A percentile compares a stretch with the other conserved stretches of the same genome.
phyloP scores from a whole-genome alignment of 2,329 filamentous ascomycete species.

The Cladophialophora psammophila region DNA sequence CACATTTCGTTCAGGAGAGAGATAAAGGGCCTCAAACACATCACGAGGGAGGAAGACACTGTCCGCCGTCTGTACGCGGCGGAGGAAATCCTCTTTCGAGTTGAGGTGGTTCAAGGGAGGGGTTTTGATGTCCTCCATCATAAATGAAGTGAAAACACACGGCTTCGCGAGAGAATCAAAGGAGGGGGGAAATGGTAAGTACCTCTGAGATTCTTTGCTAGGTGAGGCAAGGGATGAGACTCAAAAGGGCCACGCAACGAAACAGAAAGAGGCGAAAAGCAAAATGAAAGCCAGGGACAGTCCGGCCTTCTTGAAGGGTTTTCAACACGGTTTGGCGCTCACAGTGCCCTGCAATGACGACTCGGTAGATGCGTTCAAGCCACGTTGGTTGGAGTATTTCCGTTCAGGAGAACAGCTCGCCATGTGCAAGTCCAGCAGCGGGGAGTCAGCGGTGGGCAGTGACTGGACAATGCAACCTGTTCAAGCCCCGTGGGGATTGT shows the following conservation, averaged over 20 bases:
- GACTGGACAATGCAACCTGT: background rate
- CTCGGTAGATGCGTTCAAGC: background rate
- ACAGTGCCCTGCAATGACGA: background rate
- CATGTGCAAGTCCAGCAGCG: background rate
- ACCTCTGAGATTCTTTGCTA: background rate
- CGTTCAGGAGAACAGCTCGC: background rate
- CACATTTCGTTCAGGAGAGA: conserved; percentile 41
- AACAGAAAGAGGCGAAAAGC: background rate
- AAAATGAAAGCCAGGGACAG: background rate
- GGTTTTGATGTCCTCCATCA: conserved; percentile 18
- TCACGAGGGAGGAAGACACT: conserved; percentile 34
- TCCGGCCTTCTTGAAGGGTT: background rate
- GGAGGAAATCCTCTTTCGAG: conserved; percentile 25
- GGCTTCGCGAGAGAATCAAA: background rate
- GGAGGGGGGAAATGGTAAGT: background rate
- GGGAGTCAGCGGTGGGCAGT: background rate
- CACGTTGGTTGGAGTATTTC: background rate
- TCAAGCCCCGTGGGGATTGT: conserved; percentile 5
- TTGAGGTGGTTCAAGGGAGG: conserved; percentile 15
- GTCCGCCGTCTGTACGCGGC: conserved; percentile 25
- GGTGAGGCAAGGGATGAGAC: background rate
- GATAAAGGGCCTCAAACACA: conserved; percentile 43
- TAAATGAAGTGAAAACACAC: background rate
- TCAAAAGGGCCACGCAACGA: background rate
- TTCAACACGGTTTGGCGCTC: background rate